Base-by-base conservation (phyloP, 2,329 filamentous ascomycete genomes). In the Cercospora beticola region DNA sequence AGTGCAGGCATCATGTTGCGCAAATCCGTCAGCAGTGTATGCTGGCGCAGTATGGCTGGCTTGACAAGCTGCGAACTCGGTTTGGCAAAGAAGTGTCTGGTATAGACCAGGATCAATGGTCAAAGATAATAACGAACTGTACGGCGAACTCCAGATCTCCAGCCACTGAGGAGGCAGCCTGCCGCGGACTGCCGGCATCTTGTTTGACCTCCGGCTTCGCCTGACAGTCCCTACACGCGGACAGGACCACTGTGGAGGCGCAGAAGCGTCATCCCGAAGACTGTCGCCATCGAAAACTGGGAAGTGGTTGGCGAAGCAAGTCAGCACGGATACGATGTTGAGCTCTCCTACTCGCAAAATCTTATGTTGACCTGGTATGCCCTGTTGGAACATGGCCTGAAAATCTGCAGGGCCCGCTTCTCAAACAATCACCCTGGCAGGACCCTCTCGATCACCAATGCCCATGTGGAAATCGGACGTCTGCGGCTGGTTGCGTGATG, bases 391-490 rank as follows among this genome's bases (percentile, higher is more conserved):
- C 66, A 33, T 62, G 61, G 70, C 62, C 57, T 71, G 67, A 65
- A 67, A 52, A 56, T 31, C 56, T 57, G 57, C 66, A 66, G 64
- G 63, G 60, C 49, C 23, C 56, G 40, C n/a, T 18, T 26, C 33
- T 12, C 62, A 70, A 71, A 71, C 67, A 68, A 66, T 33, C 28
- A 56, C 10, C 72, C 69, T 40, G 46, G 67, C 64, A 62, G 59
- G 61, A 54, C 43, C 63, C 40, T 67, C 64, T 67, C 69, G 69
- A 72, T 72, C 72, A 65, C 58, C 67, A 67, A 67, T 43, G 69
- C 54, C 49, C 63, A 52, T 46, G 59, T 69, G 64, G 43, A 66
- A 62, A 73, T 72, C 71, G 70, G 43, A 64, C 52, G 56, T 59
- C 60, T 66, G 64, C 64, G 66, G 70, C 72, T 70, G 72, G 68